Evolutionary conservation across 192 early-diverging fungal species (phyloP), one percentile per base, ranked within the genome.

Genomic region (Linnemannia elongata): DNA sequence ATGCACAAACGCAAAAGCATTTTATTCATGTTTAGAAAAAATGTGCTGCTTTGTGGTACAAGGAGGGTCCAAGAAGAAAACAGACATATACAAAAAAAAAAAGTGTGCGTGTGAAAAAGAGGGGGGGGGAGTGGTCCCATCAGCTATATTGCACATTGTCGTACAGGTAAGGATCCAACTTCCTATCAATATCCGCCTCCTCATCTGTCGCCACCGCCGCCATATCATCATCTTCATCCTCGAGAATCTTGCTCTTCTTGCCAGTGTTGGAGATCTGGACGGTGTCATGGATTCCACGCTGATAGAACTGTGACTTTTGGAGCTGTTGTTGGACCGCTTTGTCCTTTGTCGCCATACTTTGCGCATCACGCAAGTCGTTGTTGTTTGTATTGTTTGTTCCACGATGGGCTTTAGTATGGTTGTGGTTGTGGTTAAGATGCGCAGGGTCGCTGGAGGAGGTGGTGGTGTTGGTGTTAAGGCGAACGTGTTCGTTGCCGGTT

Each of bases 91-190:
- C 3, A 1, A 7, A 44, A 44, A 44, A 44, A 12, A 12, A 12
- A 10, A 44, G 7, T 3, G 12, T 7, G 44, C 12, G 12, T 12
- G 44, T 9, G 13, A 10, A 15, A 22, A 7, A 27, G 24, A 22
- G 38, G 24, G 57, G 18, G 6, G 18, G 36, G 30, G 4, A 4
- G 10, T 8, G 22, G 2, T 1, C 24, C 60, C 49, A 52, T 66
- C 24, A 79, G 5, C 57, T 72, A 22, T 79, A 79, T 18, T 72
- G 69, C 3, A 49, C 68, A 22, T 79, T 72, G 35, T 79, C 78
- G 38, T 79, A 79, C 69, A 54, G 8, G 54, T 54, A 30, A 13
- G 35, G n/a, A 41, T 57, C 55, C 35, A 52, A 30, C 33, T 75
- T 39, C 60, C n/a, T 66, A 36, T 75, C 33, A 10, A 20, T 33